Conservation (phyloP, 1,139 yeast species). For the Debaryomycetaceae sp. region DNA sequence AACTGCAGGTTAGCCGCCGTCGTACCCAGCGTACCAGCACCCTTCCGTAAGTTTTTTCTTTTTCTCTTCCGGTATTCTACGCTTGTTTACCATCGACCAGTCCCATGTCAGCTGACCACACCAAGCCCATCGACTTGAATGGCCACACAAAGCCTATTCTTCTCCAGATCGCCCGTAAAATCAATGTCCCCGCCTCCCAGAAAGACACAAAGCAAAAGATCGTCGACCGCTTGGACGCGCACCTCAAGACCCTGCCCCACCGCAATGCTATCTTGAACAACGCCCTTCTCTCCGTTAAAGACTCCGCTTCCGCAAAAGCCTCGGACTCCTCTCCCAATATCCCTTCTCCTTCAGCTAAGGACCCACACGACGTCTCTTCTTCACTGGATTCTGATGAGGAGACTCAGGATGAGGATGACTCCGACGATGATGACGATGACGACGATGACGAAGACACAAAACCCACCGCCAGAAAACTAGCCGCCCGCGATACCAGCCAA, state of each 20-base stretch:
- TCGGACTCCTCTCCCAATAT: background rate
- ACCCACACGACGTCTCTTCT: too few relatives aligned
- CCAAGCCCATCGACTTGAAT: too few relatives aligned
- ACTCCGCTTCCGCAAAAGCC: background rate
- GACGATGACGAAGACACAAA: slow-evolving; percentile 11
- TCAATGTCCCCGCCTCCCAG: slow-evolving; percentile 22
- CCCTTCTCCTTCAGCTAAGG: too few relatives aligned
- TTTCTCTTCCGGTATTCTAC: too few relatives aligned
- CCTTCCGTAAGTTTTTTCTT: too few relatives aligned
- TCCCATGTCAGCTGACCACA: too few relatives aligned
- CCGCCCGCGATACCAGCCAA: slow-evolving; percentile 12
- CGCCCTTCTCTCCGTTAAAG: background rate
- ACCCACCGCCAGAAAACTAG: background rate
- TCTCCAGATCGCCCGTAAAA: slow-evolving; percentile 8
- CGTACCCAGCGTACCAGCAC: too few relatives aligned
- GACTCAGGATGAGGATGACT: slow-evolving; percentile 13
- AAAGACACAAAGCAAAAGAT: slow-evolving; percentile 36
- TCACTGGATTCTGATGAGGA: slow-evolving; percentile 5
- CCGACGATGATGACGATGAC: slow-evolving; percentile 8
- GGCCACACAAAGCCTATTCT: background rate
- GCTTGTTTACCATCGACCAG: too few relatives aligned
- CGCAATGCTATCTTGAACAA: background rate
- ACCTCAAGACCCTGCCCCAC: slow-evolving; percentile 16
- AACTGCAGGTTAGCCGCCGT: too few relatives aligned
- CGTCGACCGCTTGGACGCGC: slow-evolving; percentile 30